Conservation (phyloP, 2,329 filamentous ascomycete species). For the Capronia coronata region DNA sequence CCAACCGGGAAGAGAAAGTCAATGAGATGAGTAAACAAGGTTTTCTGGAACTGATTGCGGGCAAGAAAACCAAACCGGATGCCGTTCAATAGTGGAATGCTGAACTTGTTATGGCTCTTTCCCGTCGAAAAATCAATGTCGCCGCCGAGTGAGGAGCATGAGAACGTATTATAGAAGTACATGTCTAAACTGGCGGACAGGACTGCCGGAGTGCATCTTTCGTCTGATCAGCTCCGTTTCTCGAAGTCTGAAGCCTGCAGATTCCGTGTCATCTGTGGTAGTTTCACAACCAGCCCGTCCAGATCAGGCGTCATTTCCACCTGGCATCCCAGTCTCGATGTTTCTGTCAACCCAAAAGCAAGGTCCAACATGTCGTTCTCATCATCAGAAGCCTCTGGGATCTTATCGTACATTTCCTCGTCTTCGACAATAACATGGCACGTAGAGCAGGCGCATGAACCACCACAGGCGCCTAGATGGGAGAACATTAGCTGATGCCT, state of each 20-base stretch:
- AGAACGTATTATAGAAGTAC: constrained; percentile 16
- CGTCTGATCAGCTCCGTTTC: constrained; percentile 12
- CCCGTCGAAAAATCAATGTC: neutral
- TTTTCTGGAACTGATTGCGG: constrained; percentile 80
- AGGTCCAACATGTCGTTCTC: constrained; percentile 89
- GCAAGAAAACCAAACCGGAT: constrained; percentile 32
- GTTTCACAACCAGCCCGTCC: constrained; percentile 74
- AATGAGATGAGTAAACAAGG: constrained; percentile 97
- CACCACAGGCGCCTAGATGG: constrained; percentile 70
- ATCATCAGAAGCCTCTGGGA: constrained; percentile 70
- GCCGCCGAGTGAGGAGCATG: constrained; percentile 12
- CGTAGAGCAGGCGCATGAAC: constrained; percentile 86
- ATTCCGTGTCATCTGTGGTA: constrained; percentile 93
- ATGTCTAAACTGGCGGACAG: constrained; percentile 4
- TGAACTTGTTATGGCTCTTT: neutral
- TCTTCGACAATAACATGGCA: constrained; percentile 82
- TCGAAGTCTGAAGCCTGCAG: constrained; percentile 89
- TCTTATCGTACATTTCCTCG: constrained; percentile 67
- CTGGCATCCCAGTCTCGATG: constrained; percentile 76
- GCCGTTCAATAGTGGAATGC: neutral
- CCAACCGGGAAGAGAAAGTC: constrained; percentile 74
- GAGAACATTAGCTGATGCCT: neutral
- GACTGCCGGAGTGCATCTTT: neutral
- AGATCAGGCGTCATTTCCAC: constrained; percentile 86
- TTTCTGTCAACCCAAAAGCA: constrained; percentile 84